Evolutionary conservation across 108 stramenopile genomes (phyloP).

Genomic region (Discostella stelligeroides): DNA sequence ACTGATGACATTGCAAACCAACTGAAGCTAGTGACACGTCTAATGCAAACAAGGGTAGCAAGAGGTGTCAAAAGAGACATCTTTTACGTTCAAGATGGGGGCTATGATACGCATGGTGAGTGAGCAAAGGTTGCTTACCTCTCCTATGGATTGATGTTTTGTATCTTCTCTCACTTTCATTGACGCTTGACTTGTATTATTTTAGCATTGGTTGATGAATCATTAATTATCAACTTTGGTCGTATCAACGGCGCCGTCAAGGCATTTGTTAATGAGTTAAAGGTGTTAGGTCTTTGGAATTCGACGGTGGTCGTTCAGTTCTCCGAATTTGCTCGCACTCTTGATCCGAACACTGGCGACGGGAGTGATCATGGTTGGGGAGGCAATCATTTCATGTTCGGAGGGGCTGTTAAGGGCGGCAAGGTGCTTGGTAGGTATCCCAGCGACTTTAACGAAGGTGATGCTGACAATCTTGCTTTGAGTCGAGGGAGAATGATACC

Average conservation of each 20-base stretch:
- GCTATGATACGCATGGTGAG: conserved; percentile 59
- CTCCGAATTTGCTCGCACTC: conserved; percentile 73
- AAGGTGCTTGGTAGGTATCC: conserved; percentile 65
- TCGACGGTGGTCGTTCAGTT: conserved; percentile 51
- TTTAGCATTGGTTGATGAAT: not conserved
- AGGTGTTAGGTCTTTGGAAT: conserved; percentile 55
- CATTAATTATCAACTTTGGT: not conserved
- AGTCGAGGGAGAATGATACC: conserved; percentile 76
- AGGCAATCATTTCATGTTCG: conserved; percentile 56
- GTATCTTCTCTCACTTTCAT: not conserved
- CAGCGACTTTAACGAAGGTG: conserved; percentile 40
- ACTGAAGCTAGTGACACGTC: conserved; percentile 36
- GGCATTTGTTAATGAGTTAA: conserved; percentile 59
- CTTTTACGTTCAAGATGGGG: conserved; percentile 57
- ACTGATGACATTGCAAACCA: conserved; percentile 13
- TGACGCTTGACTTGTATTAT: not conserved
- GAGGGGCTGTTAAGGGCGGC: conserved; percentile 62
- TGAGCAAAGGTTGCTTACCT: not conserved
- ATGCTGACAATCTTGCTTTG: conserved; percentile 44
- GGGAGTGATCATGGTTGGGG: conserved; percentile 79
- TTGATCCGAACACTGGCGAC: conserved; percentile 72
- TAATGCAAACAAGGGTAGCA: conserved; percentile 40
- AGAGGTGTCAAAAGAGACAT: conserved; percentile 48
- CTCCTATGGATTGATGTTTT: conserved; percentile 25
- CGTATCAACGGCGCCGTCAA: conserved; percentile 47